Base-by-base conservation (phyloP, 2,329 filamentous ascomycete species). In the Aspergillus hiratsukae region DNA sequence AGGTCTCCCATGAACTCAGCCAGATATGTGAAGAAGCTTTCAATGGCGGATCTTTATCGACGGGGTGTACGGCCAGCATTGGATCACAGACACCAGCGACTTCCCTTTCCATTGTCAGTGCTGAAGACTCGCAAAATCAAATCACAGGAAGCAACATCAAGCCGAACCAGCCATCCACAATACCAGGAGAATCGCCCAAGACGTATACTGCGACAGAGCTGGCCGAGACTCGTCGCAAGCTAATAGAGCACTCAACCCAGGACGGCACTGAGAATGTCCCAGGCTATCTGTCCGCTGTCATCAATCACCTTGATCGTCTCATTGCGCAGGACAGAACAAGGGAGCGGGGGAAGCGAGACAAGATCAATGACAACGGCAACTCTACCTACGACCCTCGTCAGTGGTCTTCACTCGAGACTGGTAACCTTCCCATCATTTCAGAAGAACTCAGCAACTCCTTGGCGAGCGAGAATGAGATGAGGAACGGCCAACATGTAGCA, bases 21-120 rank as follows among this genome's bases (percentile, higher is more conserved):
- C 90, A 91, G 72, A 90, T 94, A 57, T 95, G 92, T 67, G 92
- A 97, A 67, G 90, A 94, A 66, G 92, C 92, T 1, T 97, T 97
- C 77, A 92, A 90, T 68, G 86, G 88, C 64, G 81, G 77, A 54
- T 87, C 80, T 0, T 72, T 81, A 23, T 78, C 82, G 2, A 83
- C 79, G 51, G 72, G 68, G 27, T 75, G 75, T 3, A 80, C 79
- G 1, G 75, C 76, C 8, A 75, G 70, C 55, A 69, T 70, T 10
- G 75, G 73, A 29, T 76, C 76, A 55, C 78, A 83, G 37, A 83
- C 83, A 2, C 82, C 83, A 28, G 78, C 80, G 5, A 78, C 75
- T 21, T 76, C 76, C 6, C 66, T 76, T 35, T 78, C 71, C 25
- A 66, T 72, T n/a, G 59, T 61, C 6, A 70, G 64, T 23, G 70